Evolutionary conservation across 805 yeast species (phyloP).

Genomic region (Saccharomyces kudriavzevii): DNA sequence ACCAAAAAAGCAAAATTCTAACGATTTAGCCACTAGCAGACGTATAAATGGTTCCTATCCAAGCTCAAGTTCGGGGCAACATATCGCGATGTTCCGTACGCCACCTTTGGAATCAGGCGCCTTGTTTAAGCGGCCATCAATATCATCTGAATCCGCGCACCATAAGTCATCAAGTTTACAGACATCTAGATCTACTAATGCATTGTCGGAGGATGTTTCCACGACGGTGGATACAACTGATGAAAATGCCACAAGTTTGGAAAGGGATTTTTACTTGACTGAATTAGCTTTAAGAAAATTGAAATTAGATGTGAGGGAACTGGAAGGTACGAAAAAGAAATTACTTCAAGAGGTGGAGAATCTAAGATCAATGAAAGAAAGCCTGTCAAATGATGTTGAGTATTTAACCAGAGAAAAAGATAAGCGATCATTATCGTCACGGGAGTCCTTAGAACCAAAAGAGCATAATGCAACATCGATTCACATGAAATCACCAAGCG

Average conservation of each 20-base stretch:
- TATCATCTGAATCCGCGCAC: slow-evolving; percentile 1
- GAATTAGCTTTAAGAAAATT: slow-evolving; percentile 35
- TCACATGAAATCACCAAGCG: neutral
- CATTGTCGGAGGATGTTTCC: neutral
- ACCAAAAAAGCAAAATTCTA: neutral
- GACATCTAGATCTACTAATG: neutral
- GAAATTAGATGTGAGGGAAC: slow-evolving; percentile 35
- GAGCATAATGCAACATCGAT: neutral
- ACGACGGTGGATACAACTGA: neutral
- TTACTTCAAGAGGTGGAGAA: slow-evolving; percentile 44
- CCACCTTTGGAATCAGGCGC: slow-evolving; percentile 9
- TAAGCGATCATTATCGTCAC: slow-evolving; percentile 2
- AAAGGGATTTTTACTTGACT: slow-evolving; percentile 19
- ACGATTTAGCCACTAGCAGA: neutral
- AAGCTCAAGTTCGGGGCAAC: slow-evolving; percentile 6
- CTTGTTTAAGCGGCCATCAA: slow-evolving; percentile 3
- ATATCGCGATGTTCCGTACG: slow-evolving; percentile 12
- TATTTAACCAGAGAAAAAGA: slow-evolving; percentile 20
- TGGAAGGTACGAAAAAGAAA: slow-evolving; percentile 37
- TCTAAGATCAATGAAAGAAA: slow-evolving; percentile 40
- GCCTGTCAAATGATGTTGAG: slow-evolving; percentile 40
- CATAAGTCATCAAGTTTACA: slow-evolving; percentile 6
- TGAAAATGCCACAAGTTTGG: slow-evolving; percentile 8
- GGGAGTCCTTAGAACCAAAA: slow-evolving; percentile 12
- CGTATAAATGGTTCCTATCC: slow-evolving; percentile 8